Evolutionary conservation across 495 filamentous ascomycete genomes (phyloP).

Genomic region (Hyaloscypha finlandica): DNA sequence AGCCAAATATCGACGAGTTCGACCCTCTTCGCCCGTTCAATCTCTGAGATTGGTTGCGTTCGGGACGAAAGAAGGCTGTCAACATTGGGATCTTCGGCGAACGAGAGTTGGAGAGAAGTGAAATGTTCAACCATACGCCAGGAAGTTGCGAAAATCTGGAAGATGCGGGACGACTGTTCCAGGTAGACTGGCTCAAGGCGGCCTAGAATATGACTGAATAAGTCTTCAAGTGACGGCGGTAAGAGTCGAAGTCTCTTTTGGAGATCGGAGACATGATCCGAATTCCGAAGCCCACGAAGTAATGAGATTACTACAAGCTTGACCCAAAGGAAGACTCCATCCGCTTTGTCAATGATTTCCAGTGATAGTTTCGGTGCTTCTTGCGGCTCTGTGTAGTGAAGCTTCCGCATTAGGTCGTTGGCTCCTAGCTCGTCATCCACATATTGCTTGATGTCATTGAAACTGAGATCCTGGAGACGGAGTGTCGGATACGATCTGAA

Average conservation of each 20-base stretch:
- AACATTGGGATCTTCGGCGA: constrained; percentile 1
- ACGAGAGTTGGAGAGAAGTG: constrained; percentile 1
- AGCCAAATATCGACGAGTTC: constrained; percentile 6
- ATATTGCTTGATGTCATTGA: constrained; percentile 14
- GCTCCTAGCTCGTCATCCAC: constrained; percentile 13
- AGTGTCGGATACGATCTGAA: constrained; percentile 7
- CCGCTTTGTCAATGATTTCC: constrained; percentile 8
- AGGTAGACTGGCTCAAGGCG: constrained; percentile 9
- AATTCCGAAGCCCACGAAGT: constrained; percentile 10
- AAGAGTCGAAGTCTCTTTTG: constrained; percentile 5
- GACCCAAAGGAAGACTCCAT: constrained; percentile 24
- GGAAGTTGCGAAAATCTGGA: constrained; percentile 7
- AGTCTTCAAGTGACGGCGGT: constrained; percentile 11
- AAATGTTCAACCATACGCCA: not conserved
- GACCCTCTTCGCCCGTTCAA: too few species aligned
- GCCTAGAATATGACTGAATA: constrained; percentile 12
- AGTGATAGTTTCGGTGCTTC: not conserved
- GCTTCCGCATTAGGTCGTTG: constrained; percentile 4
- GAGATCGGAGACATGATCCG: constrained; percentile 6
- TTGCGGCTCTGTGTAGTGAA: not conserved
- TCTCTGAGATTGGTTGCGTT: not conserved
- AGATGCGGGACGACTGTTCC: constrained; percentile 11
- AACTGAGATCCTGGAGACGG: constrained; percentile 15
- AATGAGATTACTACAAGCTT: constrained; percentile 12
- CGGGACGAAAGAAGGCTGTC: not conserved